Evolutionary conservation across 148 eudicot species (phyloP).

Genomic region (Camellia lanceoleosa): DNA sequence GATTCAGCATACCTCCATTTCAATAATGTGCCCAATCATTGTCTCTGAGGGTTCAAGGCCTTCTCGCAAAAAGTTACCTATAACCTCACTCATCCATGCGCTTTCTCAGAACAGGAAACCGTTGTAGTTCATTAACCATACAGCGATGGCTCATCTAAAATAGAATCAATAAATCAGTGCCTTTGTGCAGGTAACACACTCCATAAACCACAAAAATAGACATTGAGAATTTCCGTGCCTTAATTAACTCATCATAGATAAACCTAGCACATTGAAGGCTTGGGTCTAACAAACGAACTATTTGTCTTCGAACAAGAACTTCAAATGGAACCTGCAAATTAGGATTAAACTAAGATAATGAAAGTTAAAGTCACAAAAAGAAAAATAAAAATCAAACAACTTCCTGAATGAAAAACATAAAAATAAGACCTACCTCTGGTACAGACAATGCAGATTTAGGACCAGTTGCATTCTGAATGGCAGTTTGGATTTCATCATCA

Average conservation of each 20-base stretch:
- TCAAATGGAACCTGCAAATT: conserved; percentile 53
- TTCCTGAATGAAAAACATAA: not conserved
- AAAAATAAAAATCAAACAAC: not conserved
- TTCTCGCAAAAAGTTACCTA: conserved; percentile 65
- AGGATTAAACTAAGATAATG: not conserved
- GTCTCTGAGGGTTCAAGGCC: conserved; percentile 78
- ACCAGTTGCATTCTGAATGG: conserved; percentile 98
- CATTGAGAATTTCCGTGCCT: conserved; percentile 39
- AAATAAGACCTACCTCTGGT: conserved; percentile 70
- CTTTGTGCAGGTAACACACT: not conserved
- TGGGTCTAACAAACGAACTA: conserved; percentile 85
- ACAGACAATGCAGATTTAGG: conserved; percentile 91
- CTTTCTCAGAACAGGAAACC: conserved; percentile 80
- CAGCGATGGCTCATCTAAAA: conserved; percentile 89
- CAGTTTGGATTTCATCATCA: conserved; percentile 94
- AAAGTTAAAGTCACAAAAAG: not conserved
- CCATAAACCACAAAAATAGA: not conserved
- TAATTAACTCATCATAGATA: conserved; percentile 80
- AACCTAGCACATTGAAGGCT: conserved; percentile 96
- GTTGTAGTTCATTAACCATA: conserved; percentile 75
- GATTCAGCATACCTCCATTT: conserved; percentile 94
- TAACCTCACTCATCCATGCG: conserved; percentile 93
- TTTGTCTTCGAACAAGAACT: conserved; percentile 77
- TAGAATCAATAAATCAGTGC: conserved; percentile 10
- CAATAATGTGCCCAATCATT: conserved; percentile 81